Evolutionary conservation across 192 early-diverging fungal species (phyloP).

Genomic region (Powellomyces hirtus): DNA sequence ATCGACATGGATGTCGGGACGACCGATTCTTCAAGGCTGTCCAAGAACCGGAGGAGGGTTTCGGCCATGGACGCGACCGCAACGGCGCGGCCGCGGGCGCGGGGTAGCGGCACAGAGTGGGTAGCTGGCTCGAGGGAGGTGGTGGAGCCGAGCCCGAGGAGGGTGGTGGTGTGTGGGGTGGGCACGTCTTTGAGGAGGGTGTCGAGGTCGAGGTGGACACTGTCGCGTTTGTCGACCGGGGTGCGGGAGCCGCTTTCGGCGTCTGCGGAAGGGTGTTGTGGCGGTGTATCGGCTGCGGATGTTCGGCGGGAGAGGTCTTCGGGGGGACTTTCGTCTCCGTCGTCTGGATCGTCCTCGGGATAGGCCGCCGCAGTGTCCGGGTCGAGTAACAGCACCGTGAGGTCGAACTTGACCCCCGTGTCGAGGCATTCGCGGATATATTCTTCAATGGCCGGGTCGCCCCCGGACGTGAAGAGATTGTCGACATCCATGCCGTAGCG

Average conservation of each 20-base stretch:
- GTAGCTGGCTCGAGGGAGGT: not conserved
- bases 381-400: slow-evolving; percentile 34
- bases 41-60: slow-evolving; percentile 67
- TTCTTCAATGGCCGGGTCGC: slow-evolving; percentile 60
- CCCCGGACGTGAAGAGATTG: slow-evolving; percentile 60
- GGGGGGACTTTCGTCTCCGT: not conserved
- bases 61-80: slow-evolving; percentile 74
- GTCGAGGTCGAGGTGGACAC: slow-evolving; percentile 13
- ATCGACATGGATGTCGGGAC: slow-evolving; percentile 64
- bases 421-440: slow-evolving; percentile 83
- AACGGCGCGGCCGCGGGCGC: slow-evolving; percentile 39
- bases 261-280: not conserved
- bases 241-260: slow-evolving; percentile 4
- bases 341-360: not conserved
- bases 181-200: slow-evolving; percentile 20
- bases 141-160: slow-evolving; percentile 26
- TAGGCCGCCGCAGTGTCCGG: not conserved
- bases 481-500: slow-evolving; percentile 63
- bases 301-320: not conserved
- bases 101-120: slow-evolving; percentile 11
- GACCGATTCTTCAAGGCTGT: slow-evolving; percentile 70
- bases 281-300: not conserved
- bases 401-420: slow-evolving; percentile 65
- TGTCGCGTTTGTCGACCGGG: slow-evolving; percentile 7
- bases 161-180: slow-evolving; percentile 13